Evolutionary conservation across 2,329 filamentous ascomycete genomes (phyloP).

Genomic region (Alternaria triticimaculans): DNA sequence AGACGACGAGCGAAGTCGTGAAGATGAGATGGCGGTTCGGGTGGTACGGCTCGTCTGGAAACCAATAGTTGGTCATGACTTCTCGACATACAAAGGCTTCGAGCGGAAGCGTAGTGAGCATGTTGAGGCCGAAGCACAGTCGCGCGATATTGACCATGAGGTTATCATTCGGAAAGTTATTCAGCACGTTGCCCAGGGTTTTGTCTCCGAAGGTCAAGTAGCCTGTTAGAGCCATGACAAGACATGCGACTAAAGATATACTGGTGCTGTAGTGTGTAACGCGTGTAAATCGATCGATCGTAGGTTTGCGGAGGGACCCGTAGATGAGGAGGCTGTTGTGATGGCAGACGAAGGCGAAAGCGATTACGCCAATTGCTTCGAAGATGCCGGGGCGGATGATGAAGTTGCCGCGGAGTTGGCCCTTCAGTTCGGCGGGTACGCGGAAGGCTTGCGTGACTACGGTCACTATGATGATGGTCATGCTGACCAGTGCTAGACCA

Average conservation of each 20-base stretch:
- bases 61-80: slow-evolving; percentile 90
- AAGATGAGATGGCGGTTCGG: slow-evolving; percentile 85
- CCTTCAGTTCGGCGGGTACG: slow-evolving; percentile 74
- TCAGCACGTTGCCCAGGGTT: slow-evolving; percentile 94
- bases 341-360: slow-evolving; percentile 82
- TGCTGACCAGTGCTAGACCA: slow-evolving; percentile 89
- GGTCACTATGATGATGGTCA: slow-evolving; percentile 87
- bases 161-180: slow-evolving; percentile 94
- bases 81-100: slow-evolving; percentile 98
- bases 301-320: slow-evolving; percentile 90
- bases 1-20: slow-evolving; percentile 79
- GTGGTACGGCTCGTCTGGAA: slow-evolving; percentile 75
- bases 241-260: slow-evolving; percentile 89
- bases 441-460: slow-evolving; percentile 83
- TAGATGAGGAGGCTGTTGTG: slow-evolving; percentile 99
- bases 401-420: slow-evolving; percentile 71
- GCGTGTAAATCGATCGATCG: slow-evolving; percentile 89
- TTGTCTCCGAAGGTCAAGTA: slow-evolving; percentile 93
- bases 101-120: slow-evolving; percentile 94
- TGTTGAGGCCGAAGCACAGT: slow-evolving; percentile 96
- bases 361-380: slow-evolving; percentile 96
- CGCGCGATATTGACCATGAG: slow-evolving; percentile 93
- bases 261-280: slow-evolving; percentile 94
- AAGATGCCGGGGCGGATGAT: slow-evolving; percentile 90
- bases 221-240: slow-evolving; percentile 84